Conservation (phyloP, 495 filamentous ascomycete genomes). For the Xylaria curta region DNA sequence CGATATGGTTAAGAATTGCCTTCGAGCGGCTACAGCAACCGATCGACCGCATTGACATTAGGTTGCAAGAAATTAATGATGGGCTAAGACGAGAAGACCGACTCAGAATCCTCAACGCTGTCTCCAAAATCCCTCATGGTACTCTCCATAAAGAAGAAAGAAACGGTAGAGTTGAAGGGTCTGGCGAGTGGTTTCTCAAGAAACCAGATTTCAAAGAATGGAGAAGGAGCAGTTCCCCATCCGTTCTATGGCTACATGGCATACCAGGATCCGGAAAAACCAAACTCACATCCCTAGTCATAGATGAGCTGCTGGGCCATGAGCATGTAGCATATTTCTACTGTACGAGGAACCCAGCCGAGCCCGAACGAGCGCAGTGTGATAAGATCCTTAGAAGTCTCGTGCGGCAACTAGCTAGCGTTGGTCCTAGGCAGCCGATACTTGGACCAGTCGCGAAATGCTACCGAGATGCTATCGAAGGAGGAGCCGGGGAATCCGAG, state of each 20-base stretch:
- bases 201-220: background rate
- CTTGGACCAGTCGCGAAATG: background rate
- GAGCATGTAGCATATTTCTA: conserved; percentile 12
- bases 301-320: background rate
- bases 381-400: background rate
- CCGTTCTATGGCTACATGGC: background rate
- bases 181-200: background rate
- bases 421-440: background rate
- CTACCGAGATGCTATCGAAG: background rate
- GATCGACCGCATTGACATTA: background rate
- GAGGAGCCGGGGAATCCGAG: background rate
- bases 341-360: background rate
- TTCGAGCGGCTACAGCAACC: background rate
- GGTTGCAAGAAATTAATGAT: background rate
- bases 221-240: background rate
- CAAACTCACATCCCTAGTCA: background rate
- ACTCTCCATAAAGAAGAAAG: background rate
- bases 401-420: conserved; percentile 1
- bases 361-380: background rate
- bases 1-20: background rate
- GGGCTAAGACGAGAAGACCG: background rate
- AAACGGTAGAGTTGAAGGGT: background rate
- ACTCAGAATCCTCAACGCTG: background rate
- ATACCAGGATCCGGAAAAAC: conserved; percentile 12
- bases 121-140: conserved; percentile 2